Evolutionary conservation across 2,329 filamentous ascomycete genomes (phyloP).

Genomic region (Triangularia setosa): DNA sequence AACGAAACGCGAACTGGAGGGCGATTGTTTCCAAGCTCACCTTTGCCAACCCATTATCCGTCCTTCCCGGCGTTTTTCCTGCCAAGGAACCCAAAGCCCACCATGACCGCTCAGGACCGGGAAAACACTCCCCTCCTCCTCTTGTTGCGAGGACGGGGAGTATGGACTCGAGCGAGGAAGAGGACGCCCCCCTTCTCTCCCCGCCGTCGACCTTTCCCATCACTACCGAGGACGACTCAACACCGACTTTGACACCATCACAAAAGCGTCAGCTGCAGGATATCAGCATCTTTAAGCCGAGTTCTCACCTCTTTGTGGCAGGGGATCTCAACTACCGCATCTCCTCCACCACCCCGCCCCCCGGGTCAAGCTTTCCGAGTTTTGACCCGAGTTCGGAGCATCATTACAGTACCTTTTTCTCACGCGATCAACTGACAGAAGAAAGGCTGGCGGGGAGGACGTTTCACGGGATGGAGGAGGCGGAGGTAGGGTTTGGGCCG

Average conservation of each 20-base stretch:
- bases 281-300: constrained; percentile 69
- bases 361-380: constrained; percentile 60
- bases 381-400: constrained; percentile 50
- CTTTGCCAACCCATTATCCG: constrained; percentile 57
- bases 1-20: constrained; percentile 85
- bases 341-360: constrained; percentile 58
- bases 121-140: too few species aligned
- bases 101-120: too few species aligned
- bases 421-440: constrained; percentile 71
- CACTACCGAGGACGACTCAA: neutral
- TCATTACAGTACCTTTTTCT: constrained; percentile 65
- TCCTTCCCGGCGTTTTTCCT: constrained; percentile 30
- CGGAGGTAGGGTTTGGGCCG: constrained; percentile 73
- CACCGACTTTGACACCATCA: constrained; percentile 7
- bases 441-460: constrained; percentile 67
- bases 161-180: constrained; percentile 21
- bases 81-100: too few species aligned
- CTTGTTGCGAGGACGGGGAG: constrained; percentile 23
- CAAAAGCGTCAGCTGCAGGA: constrained; percentile 40
- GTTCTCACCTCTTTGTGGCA: constrained; percentile 75
- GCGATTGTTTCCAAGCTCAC: constrained; percentile 75
- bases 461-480: constrained; percentile 74
- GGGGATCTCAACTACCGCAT: constrained; percentile 97
- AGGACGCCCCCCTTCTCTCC: constrained; percentile 20
- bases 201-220: too few species aligned